Base-by-base conservation (phyloP, 208 protist genomes). In the Balamuthia mandrillaris region DNA sequence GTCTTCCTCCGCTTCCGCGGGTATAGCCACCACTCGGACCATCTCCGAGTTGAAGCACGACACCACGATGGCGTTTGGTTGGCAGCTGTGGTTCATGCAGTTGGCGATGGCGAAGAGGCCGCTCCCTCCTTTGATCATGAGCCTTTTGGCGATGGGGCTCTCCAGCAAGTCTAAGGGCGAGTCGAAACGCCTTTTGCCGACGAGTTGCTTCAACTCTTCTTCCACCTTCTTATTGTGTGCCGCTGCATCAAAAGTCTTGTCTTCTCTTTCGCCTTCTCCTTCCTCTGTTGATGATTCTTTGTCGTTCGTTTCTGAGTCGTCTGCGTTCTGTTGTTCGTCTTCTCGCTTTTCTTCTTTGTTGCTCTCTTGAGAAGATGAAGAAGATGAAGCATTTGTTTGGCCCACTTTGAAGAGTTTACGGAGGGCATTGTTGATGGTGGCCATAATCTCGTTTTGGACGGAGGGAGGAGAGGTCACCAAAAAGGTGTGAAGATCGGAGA, bases 31-130 rank as follows among this genome's bases (percentile, higher is more conserved):
- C 16, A 77, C 66, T 29, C 66, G 66, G 29, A 77, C 54, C 44
- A 77, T 39, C 29, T 42, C 49, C 21, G 66, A 77, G 29, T 77
- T 77, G 44, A 77, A 77, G 44, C 66, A 77, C 29, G 44, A 56
- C 42, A 77, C 66, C 66, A 77, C 66, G 44, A 77, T 77, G 29
- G 54, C 66, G 44, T 77, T 77, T 9, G 66, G 66, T 12, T 39
- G 44, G 44, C 66, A 77, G 66, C 66, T 77, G 66, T 77, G 66
- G 44, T 77, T 77, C 66, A 77, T 77, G 29, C 44, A 77, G 21
- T 77, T 77, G 66, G 66, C 66, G 39, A 77, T 56, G 44, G 54
- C 66, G 37, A 77, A 77, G 29, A 77, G 66, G 0, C 66, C 66
- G 6, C 39, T 18, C 65, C 18, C 24, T 56, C 66, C 66, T 39